Base-by-base conservation (phyloP, 202 grass and related monocot species). In the Musa balbisiana region DNA sequence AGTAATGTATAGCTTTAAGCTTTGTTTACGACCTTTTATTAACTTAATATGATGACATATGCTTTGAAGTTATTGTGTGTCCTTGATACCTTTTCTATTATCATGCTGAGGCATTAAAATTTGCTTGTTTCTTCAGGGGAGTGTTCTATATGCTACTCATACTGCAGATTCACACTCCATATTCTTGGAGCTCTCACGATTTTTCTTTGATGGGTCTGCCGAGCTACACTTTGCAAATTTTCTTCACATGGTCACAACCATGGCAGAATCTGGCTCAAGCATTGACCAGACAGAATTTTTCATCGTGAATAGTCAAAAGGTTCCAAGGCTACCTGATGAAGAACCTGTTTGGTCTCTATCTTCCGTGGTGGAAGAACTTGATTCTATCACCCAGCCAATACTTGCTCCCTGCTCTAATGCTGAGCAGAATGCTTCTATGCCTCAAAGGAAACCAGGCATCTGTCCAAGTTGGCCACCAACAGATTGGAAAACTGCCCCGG, bases 201-300 rank as follows among this genome's bases (percentile, higher is more conserved):
- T 98, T 72, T 92, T 98, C 80, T 89, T 98, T 85, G 87, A 87
- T 84, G 94, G 94, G 67, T 93, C 91, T 19, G 65, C 91, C 86
- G 83, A 98, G 77, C 79, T 92, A 59, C 91, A 87, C 70, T 94
- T 93, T 27, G 87, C 94, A 33, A 98, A 94, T 80, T 94, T 98
- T 84, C 80, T 98, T 76, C 88, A 85, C 85, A 94, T 93, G 88
- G 79, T 98, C 71, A 92, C 84, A 82, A 88, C 87, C 33, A 93
- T 91, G 88, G 84, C 81, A 60, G 79, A 86, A 72, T 86, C 90
- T 84, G 94, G 94, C 55, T 85, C 85, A 72, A 73, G 74, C 12
- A 72, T 62, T 51, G 90, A 87, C 76, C 83, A 90, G 72, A 77
- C 87, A 49, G 91, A 93, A 70, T 94, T 87, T 69, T 98, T 93